Conservation (phyloP, 169 alveolate species). For the Condylostoma magnum region DNA sequence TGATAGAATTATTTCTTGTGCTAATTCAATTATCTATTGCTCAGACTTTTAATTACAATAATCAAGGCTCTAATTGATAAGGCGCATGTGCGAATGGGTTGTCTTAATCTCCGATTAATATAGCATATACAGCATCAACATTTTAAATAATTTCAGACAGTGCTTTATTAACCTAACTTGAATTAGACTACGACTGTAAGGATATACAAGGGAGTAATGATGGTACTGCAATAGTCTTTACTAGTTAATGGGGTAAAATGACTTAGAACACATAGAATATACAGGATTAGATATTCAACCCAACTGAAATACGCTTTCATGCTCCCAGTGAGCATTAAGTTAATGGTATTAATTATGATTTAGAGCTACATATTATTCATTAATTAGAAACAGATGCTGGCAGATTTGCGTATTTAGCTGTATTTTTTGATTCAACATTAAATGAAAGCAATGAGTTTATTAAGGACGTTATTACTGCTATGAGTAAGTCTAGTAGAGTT, state of each 20-base stretch:
- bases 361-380: constrained; percentile 64
- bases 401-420: constrained; percentile 16
- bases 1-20: too few relatives aligned
- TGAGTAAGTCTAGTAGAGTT: background rate
- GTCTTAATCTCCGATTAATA: constrained; percentile 47
- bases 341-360: constrained; percentile 44
- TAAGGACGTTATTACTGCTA: constrained; percentile 10
- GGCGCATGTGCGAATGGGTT: constrained; percentile 37
- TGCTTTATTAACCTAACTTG: constrained; percentile 19
- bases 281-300: constrained; percentile 25
- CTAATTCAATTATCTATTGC: too few relatives aligned
- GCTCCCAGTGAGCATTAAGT: constrained; percentile 63
- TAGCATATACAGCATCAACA: background rate
- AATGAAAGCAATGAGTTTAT: constrained; percentile 6
- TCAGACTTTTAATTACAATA: background rate
- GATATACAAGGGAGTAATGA: constrained; percentile 18
- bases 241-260: constrained; percentile 33
- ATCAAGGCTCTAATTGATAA: constrained; percentile 27
- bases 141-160: background rate
- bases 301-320: constrained; percentile 60
- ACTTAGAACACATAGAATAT: constrained; percentile 20
- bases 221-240: constrained; percentile 24
- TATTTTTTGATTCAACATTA: constrained; percentile 1
- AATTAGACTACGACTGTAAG: background rate
- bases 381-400: constrained; percentile 25